These are phyloP conservation scores for Pulveroboletus sp. DNA, from an alignment of 768 basidiomycete species.

Conservation along the genomic window DNA sequence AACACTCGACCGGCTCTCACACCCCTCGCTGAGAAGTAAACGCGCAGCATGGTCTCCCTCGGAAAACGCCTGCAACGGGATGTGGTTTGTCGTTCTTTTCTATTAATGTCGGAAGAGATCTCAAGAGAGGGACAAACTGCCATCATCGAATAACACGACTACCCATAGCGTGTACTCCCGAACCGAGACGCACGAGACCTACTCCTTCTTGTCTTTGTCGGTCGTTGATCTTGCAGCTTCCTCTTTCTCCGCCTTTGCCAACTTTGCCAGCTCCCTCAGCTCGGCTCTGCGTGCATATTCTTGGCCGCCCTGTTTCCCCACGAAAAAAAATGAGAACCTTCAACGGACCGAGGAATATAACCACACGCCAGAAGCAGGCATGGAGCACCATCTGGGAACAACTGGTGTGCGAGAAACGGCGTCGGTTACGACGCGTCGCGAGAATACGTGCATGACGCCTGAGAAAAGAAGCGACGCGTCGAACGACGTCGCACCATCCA, in stretches of 20 bases:
- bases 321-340: slow-evolving; percentile 10
- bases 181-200: slow-evolving; percentile 2
- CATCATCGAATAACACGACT: slow-evolving; percentile 4
- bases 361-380: slow-evolving; percentile 12
- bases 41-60: not conserved
- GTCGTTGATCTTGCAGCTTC: slow-evolving; percentile 11
- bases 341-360: slow-evolving; percentile 6
- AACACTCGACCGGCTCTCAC: slow-evolving; percentile 9
- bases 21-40: not conserved
- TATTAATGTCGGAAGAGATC: slow-evolving; percentile 1
- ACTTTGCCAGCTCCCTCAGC: slow-evolving; percentile 35
- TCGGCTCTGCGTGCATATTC: slow-evolving; percentile 73
- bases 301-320: slow-evolving; percentile 66
- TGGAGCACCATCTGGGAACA: not conserved
- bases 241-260: slow-evolving; percentile 36
- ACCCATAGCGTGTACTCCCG: not conserved
- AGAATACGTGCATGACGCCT: slow-evolving; percentile 3
- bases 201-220: slow-evolving; percentile 32
- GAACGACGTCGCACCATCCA: slow-evolving; percentile 2
- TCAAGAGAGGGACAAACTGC: not conserved
- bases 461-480: slow-evolving; percentile 4
- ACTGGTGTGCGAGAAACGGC: not conserved
- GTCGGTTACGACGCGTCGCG: slow-evolving; percentile 13
- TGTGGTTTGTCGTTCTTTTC: not conserved
- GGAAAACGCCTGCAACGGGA: not conserved